These are phyloP conservation scores for Bipolaris sorokiniana DNA, from an alignment of 2,329 filamentous ascomycete genomes.

Conservation along the genomic window DNA sequence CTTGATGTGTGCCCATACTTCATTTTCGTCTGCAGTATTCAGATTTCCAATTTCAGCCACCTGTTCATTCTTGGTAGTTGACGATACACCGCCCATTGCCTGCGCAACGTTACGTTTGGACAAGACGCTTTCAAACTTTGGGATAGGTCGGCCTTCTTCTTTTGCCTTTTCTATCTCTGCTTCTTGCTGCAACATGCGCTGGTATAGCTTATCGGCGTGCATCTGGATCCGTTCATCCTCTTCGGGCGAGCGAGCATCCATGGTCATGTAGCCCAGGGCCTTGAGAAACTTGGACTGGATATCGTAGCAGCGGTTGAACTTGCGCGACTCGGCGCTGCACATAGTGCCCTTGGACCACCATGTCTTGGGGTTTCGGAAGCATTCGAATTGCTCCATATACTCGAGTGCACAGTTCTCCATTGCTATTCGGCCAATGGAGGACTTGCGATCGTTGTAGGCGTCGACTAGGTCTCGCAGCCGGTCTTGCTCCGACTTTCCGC, in stretches of 20 bases:
- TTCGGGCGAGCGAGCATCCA: constrained; percentile 67
- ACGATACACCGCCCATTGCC: constrained; percentile 29
- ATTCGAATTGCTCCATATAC: constrained; percentile 81
- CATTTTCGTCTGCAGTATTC: constrained; percentile 19
- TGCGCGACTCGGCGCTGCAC: constrained; percentile 77
- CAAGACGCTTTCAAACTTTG: constrained; percentile 66
- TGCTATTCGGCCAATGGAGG: constrained; percentile 77
- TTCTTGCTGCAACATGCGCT: constrained; percentile 85
- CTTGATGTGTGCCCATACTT: constrained; percentile 43
- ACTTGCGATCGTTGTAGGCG: constrained; percentile 81
- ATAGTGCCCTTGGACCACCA: constrained; percentile 74
- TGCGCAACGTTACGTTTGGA: constrained; percentile 42
- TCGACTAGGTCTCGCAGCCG: constrained; percentile 80
- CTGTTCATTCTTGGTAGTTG: constrained; percentile 13
- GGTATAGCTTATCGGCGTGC: constrained; percentile 90
- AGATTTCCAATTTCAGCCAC: constrained; percentile 6
- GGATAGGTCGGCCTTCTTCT: constrained; percentile 59
- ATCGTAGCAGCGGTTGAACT: constrained; percentile 84
- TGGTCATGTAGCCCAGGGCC: constrained; percentile 82
- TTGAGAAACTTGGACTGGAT: constrained; percentile 92
- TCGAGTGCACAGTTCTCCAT: constrained; percentile 93
- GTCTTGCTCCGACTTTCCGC: constrained; percentile 76
- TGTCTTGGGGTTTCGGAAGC: constrained; percentile 72
- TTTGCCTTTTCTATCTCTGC: constrained; percentile 72
- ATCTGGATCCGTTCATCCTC: constrained; percentile 88